Base-by-base conservation (phyloP, 2,329 filamentous ascomycete genomes). In the Juglanconis sp. region DNA sequence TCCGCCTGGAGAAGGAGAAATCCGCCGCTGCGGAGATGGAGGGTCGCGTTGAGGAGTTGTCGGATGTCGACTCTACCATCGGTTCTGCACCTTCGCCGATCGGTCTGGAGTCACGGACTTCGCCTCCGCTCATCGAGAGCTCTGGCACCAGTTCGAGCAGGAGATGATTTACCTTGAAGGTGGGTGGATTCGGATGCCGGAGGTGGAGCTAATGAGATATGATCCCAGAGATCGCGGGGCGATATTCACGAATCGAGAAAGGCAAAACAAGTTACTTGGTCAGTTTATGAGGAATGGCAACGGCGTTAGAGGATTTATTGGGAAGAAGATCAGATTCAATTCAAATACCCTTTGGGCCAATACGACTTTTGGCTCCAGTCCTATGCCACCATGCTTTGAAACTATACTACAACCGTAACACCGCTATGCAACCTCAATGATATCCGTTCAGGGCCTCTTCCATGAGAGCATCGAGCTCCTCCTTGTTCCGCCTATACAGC, bases 401-500 rank as follows among this genome's bases (percentile, higher is more conserved):
- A 17, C n/a, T 13, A 36, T 35, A 10, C 30, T 9, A 40, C n/a
- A 17, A 2, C 11, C 9, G 47, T 34, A 11, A 46, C 9, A 13
- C 50, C n/a, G 6, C 7, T 36, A 32, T 57, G 24, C 40, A 35
- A 30, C 24, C 50, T 71, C 66, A 79, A 63, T 76, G 72, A 67
- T 75, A 73, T 40, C 78, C 77, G 57, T 72, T 70, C 15, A 68
- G 67, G 44, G 70, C 71, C 51, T 72, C 71, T 44, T 71, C 68
- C 44, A 69, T 73, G 66, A 96, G 76, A 57, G 75, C 78, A 52
- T 87, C 85, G 66, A 97, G 73, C 79, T 98, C 95, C 51, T 92
- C 91, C 74, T 84, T 91, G 61, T 87, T 84, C 65, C 77, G 79
- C 67, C 90, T 84, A 72, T 95, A 99, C 68, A 89, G 73, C 65